Conservation (phyloP, 2,329 filamentous ascomycete species). For the Tolypocladium pustulatum region DNA sequence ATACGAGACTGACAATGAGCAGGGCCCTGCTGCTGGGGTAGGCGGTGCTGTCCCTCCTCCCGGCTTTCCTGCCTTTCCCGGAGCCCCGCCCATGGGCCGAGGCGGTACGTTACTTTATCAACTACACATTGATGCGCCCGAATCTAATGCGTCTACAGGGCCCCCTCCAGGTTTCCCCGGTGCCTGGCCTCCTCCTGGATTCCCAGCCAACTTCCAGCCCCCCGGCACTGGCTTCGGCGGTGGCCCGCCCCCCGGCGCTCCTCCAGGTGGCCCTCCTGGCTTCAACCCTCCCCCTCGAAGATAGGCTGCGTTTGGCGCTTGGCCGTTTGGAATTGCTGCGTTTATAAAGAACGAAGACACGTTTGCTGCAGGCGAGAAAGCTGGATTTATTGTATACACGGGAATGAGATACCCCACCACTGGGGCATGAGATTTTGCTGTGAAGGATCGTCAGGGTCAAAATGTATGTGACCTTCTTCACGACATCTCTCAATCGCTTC, state of each 20-base stretch:
- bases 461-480: conserved; percentile 6
- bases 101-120: conserved; percentile 35
- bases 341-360: conserved; percentile 14
- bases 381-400: conserved; percentile 10
- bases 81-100: conserved; percentile 39
- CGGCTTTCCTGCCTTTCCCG: conserved; percentile 42
- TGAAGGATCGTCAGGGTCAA: conserved; percentile 1
- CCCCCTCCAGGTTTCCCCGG: conserved; percentile 41
- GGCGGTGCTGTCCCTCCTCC: conserved; percentile 60
- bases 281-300: conserved; percentile 64
- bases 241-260: conserved; percentile 11
- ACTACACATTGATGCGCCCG: conserved; percentile 1
- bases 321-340: conserved; percentile 12
- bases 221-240: conserved; percentile 6
- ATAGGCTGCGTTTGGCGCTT: conserved; percentile 25
- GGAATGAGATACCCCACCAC: background rate
- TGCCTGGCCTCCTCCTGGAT: conserved; percentile 10
- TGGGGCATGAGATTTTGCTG: background rate
- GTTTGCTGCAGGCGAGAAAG: conserved; percentile 10
- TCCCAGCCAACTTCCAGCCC: conserved; percentile 2
- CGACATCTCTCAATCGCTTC: background rate
- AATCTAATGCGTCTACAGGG: conserved; percentile 25
- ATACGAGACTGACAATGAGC: conserved; percentile 10
- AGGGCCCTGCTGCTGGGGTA: conserved; percentile 78
- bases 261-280: conserved; percentile 51